phyloP scores from a whole-genome alignment of 768 basidiomycete species.

The Hirschioporus abietinus region DNA sequence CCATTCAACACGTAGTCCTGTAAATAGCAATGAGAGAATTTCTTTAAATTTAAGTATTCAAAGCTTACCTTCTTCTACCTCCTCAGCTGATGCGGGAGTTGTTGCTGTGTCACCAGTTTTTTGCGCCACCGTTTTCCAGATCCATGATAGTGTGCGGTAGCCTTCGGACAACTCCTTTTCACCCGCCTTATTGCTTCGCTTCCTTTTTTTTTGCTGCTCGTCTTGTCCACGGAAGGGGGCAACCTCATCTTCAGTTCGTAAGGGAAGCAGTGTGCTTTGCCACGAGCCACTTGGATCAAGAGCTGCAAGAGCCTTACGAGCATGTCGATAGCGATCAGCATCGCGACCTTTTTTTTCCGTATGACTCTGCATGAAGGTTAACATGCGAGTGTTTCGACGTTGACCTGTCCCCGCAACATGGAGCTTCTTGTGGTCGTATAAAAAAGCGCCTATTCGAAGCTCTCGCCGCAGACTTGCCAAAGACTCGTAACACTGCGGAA shows the following conservation, averaged over 20 bases:
- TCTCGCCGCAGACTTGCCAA: constrained; percentile 16
- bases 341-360: neutral
- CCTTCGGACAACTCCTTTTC: constrained; percentile 8
- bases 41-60: too few species aligned
- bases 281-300: constrained; percentile 6
- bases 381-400: constrained; percentile 1
- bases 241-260: constrained; percentile 4
- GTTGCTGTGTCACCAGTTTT: neutral
- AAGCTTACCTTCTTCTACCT: constrained; percentile 10
- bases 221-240: neutral
- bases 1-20: constrained; percentile 6
- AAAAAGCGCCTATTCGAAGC: constrained; percentile 7
- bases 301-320: neutral
- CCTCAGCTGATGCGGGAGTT: constrained; percentile 3
- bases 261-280: neutral
- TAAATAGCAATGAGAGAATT: too few species aligned
- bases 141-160: constrained; percentile 18
- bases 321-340: constrained; percentile 1
- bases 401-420: constrained; percentile 12
- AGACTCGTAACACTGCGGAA: constrained; percentile 17
- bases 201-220: neutral
- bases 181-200: neutral
- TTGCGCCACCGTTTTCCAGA: constrained; percentile 15
- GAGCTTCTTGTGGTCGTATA: constrained; percentile 7
- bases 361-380: neutral